Evolutionary conservation across 108 stramenopile genomes (phyloP), one percentile per base, ranked within the genome.

Genomic region (Epithemia pelagica): DNA sequence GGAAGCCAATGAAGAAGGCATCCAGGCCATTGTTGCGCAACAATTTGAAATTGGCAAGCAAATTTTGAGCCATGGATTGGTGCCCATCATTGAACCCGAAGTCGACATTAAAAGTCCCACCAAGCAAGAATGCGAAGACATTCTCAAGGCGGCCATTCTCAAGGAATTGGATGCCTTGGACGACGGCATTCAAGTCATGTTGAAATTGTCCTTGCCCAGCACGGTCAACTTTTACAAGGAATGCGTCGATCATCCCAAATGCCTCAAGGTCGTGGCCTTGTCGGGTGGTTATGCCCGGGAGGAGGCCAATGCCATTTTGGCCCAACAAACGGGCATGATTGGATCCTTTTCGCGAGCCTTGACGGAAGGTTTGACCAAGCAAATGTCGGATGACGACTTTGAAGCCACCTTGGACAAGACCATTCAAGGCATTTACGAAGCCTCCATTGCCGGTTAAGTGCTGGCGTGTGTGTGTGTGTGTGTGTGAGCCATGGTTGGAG

Each of bases 31-130:
- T 72, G 91, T 92, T 8, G 83, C 82, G 33, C 91, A 92, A 56
- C 91, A 92, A 59, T 92, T 92, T 61, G 78, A 77, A 5, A 62
- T 88, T 24, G 91, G 74, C 0, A 88, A 89, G 67, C 75, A 79
- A 53, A 87, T 92, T 65, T 67, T 82, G 37, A 61, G 62, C 28
- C 64, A 56, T 54, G 88, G 87, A 22, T 62, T 92, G 30, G 68
- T 88, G 27, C 91, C 91, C 20, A 92, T 92, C 59, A 70, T 92
- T 31, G 91, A 92, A 66, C 91, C 91, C 26, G 91, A 92, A 70
- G 82, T 92, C 0, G 73, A 82, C 65, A 89, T 89, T 62, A 72
- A 75, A 15, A 62, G 68, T 67, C 69, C 81, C 3, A 78, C 87
- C 21, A 92, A 92, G 63, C 62, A 69, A 27, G 71, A 80, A 58